These are phyloP conservation scores for Trifolium repens DNA, from an alignment of 306 rosid genomes.

Conservation along the genomic window DNA sequence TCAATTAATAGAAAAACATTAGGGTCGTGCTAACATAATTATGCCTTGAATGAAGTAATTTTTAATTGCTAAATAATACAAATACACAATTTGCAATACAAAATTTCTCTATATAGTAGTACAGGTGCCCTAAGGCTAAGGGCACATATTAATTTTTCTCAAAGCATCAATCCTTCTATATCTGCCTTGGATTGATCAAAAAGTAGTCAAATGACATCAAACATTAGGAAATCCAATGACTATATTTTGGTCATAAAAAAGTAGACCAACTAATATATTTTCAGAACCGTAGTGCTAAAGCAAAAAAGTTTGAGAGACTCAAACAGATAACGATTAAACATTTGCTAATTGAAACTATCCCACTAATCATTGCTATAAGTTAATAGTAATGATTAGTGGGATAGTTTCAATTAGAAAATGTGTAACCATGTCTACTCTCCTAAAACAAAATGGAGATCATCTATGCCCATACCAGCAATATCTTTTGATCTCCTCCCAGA, in stretches of 20 bases:
- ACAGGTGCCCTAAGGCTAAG: too few species aligned
- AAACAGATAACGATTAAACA: slow-evolving; percentile 5
- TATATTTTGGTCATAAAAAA: neutral
- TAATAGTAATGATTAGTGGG: neutral
- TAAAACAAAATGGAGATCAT: slow-evolving; percentile 65
- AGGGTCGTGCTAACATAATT: too few species aligned
- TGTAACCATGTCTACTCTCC: slow-evolving; percentile 27
- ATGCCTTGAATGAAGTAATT: too few species aligned
- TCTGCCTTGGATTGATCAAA: neutral
- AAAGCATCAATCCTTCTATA: neutral
- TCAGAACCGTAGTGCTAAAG: neutral
- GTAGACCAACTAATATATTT: neutral
- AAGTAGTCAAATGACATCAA: neutral
- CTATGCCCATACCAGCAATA: slow-evolving; percentile 33
- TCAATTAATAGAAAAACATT: too few species aligned
- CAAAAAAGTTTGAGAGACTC: slow-evolving; percentile 12
- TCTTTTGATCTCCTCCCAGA: slow-evolving; percentile 47
- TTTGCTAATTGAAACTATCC: neutral
- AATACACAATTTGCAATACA: too few species aligned
- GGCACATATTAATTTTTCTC: too few species aligned
- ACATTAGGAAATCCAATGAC: slow-evolving; percentile 1
- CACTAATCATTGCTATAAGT: neutral
- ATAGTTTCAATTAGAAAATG: neutral
- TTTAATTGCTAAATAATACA: too few species aligned
- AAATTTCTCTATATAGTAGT: too few species aligned